Percentiles rank a stretch among this genome's conserved stretches.
Evolutionary conservation across 148 eudicot genomes (phyloP).

Genomic region (Nyssa sinensis): DNA sequence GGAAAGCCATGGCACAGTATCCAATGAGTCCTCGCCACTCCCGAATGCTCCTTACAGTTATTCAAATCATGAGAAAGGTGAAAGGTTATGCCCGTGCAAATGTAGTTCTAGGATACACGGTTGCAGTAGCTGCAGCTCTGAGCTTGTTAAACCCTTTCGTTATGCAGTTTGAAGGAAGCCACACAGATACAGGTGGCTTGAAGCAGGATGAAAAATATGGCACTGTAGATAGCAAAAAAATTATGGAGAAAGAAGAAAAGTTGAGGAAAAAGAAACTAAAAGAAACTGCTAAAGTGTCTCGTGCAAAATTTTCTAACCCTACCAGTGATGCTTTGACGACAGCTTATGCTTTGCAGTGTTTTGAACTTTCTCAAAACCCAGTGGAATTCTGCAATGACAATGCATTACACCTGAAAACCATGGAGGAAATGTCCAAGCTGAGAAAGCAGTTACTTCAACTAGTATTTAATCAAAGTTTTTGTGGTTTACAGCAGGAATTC

Average conservation of each 20-base stretch:
- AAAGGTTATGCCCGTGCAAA: slow-evolving; percentile 42
- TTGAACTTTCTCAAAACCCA: slow-evolving; percentile 51
- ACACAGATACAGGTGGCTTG: slow-evolving; percentile 19
- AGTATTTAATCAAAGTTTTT: slow-evolving; percentile 45
- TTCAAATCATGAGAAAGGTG: slow-evolving; percentile 49
- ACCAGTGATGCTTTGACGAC: slow-evolving; percentile 79
- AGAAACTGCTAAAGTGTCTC: slow-evolving; percentile 49
- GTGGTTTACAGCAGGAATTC: slow-evolving; percentile 41
- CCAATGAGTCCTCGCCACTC: slow-evolving; percentile 96
- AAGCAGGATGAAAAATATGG: slow-evolving; percentile 29
- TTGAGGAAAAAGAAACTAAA: slow-evolving; percentile 50
- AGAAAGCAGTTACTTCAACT: slow-evolving; percentile 74
- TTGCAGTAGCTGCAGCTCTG: slow-evolving; percentile 81
- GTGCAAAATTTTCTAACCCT: slow-evolving; percentile 64
- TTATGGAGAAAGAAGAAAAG: slow-evolving; percentile 30
- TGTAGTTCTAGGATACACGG: slow-evolving; percentile 66
- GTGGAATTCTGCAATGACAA: slow-evolving; percentile 55
- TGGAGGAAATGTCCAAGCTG: slow-evolving; percentile 88
- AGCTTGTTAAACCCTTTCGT: slow-evolving; percentile 78
- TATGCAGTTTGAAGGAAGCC: slow-evolving; percentile 48
- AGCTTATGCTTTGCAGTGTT: slow-evolving; percentile 81
- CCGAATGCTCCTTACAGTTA: slow-evolving; percentile 82
- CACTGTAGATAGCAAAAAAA: slow-evolving; percentile 13
- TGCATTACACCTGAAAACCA: slow-evolving; percentile 56
- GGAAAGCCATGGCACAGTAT: slow-evolving; percentile 81